Evolutionary conservation across 345 rosid genomes (phyloP), one percentile per base, ranked within the genome.

Genomic region (Populus nigra): DNA sequence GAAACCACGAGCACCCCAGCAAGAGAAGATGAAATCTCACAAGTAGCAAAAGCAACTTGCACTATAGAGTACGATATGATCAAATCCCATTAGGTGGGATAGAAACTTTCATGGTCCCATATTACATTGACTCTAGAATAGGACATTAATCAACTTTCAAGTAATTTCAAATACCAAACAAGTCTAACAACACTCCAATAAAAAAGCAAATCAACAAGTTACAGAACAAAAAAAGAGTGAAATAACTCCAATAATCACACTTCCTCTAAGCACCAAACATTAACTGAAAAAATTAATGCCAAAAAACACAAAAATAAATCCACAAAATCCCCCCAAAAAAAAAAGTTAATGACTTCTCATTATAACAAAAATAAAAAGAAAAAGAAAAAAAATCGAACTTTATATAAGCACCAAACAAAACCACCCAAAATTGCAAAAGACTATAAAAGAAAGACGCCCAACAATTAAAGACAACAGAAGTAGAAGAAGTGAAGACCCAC

Each of bases 401-500:
- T 43, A 36, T 45, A 63, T 29, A 18, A 35, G 31, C 7, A 43
- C 47, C 65, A 57, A 61, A 74, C 49, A 77, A 6, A 75, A 25
- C 16, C n/a, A 17, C 25, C 49, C 43, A 80, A 76, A 83, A 72
- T 39, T 50, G 50, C 36, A 65, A 43, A 78, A 39, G 10, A 33
- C 3, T 8, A 49, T 22, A 6, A 15, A 36, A 12, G 31, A 57
- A 22, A 41, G 36, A 4, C 4, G 67, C 9, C 25, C 68, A 31
- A 73, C 75, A 72, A 76, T 71, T 78, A 73, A 11, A 73, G 17
- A 41, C 74, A 57, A 16, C 49, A 4, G 49, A 71, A 68, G 41
- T 25, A 23, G 27, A 68, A 23, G 6, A 57, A 67, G 50, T 22
- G 75, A 75, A 35, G 72, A 83, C 91, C 63, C 81, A 96, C 98